These are phyloP conservation scores for Zymoseptoria ardabiliae DNA, from an alignment of 2,329 filamentous ascomycete genomes.

Conservation along the genomic window DNA sequence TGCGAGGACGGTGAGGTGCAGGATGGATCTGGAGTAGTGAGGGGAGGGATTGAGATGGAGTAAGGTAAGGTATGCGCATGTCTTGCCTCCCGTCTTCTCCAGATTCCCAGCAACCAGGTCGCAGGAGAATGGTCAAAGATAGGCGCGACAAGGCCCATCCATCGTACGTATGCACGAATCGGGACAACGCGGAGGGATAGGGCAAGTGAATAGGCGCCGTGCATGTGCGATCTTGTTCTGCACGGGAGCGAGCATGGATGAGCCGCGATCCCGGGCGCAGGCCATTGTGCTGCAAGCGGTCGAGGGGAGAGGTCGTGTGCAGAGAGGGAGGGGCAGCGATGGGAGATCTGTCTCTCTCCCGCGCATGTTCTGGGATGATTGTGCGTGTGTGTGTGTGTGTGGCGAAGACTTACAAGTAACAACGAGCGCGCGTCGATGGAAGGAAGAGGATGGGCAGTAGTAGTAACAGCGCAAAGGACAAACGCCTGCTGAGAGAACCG, in stretches of 20 bases:
- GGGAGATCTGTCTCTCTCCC: background rate
- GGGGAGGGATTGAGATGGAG: background rate
- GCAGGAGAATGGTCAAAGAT: background rate
- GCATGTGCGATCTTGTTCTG: background rate
- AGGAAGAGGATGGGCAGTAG: background rate
- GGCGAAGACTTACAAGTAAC: background rate
- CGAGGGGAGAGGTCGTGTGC: background rate
- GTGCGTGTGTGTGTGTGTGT: no score
- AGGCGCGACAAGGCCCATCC: background rate
- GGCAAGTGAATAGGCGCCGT: background rate
- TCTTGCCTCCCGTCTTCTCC: background rate
- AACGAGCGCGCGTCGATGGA: background rate
- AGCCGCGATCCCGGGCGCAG: background rate
- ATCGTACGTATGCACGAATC: background rate
- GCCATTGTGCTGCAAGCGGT: background rate
- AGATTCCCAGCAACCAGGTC: background rate
- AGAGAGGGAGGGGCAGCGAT: background rate
- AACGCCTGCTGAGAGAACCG: background rate
- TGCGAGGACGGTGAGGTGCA: background rate
- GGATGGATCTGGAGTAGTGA: background rate
- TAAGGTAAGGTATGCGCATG: background rate
- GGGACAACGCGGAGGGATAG: background rate
- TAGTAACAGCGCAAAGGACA: background rate
- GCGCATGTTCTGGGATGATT: background rate
- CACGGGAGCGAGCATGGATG: background rate